Evolutionary conservation across 208 protist genomes (phyloP).

Genomic region (Leishmania major): DNA sequence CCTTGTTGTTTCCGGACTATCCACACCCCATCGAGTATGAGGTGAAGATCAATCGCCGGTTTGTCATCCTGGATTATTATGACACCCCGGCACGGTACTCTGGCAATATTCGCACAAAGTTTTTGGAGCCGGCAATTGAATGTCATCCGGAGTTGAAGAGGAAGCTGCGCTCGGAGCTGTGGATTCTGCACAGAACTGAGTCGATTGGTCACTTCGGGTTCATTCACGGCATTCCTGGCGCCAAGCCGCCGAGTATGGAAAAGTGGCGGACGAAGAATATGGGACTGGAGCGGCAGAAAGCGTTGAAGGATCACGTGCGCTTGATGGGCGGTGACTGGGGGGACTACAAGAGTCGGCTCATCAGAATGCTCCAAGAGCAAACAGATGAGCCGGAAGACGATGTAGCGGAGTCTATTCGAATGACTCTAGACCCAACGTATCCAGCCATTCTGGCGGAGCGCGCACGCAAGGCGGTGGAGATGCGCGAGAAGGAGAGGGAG

Average conservation of each 20-base stretch:
- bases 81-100: conserved; percentile 65
- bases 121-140: conserved; percentile 27
- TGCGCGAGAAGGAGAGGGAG: conserved; percentile 34
- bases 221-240: conserved; percentile 87
- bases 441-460: conserved; percentile 61
- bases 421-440: conserved; percentile 87
- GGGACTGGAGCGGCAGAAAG: conserved; percentile 32
- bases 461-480: conserved; percentile 48
- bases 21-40: conserved; percentile 91
- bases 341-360: conserved; percentile 78
- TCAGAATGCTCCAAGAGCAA: conserved; percentile 78
- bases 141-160: conserved; percentile 27
- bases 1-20: conserved; percentile 61
- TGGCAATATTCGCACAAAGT: conserved; percentile 32
- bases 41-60: conserved; percentile 84
- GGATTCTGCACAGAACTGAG: conserved; percentile 84
- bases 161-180: conserved; percentile 83
- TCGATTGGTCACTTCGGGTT: conserved; percentile 75
- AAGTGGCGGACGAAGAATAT: conserved; percentile 24
- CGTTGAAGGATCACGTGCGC: conserved; percentile 62
- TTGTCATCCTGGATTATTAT: conserved; percentile 92
- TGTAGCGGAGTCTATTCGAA: conserved; percentile 75
- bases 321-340: conserved; percentile 84
- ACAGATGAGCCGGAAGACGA: conserved; percentile 82
- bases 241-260: conserved; percentile 61